phyloP scores from a whole-genome alignment of 257 asterid species.

The Solanum sitiens region DNA sequence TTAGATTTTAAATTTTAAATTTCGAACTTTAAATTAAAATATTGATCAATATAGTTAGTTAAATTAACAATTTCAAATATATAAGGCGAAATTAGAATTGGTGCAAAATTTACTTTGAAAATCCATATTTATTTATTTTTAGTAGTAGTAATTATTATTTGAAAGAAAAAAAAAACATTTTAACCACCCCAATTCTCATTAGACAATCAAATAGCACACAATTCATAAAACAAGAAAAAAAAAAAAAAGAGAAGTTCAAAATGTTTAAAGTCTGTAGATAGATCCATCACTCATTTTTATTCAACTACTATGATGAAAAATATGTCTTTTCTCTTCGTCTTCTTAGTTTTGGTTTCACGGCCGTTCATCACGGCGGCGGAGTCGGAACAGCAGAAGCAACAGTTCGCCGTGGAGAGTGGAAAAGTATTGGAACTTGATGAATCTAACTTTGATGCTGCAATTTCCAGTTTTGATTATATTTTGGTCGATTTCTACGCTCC shows the following conservation, averaged over 20 bases:
- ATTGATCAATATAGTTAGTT: background rate
- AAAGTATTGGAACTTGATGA: conserved; percentile 70
- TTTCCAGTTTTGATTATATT: conserved; percentile 62
- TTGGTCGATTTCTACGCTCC: conserved; percentile 93
- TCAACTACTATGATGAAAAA: background rate
- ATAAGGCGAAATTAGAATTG: background rate
- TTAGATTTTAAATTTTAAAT: background rate
- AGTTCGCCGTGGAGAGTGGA: conserved; percentile 52
- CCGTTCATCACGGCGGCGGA: background rate
- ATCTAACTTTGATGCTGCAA: conserved; percentile 76
- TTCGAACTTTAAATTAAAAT: background rate
- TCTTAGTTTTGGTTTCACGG: background rate
- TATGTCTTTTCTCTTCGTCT: background rate
- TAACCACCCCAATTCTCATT: background rate
- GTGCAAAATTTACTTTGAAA: background rate
- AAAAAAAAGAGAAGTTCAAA: background rate
- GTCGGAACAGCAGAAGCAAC: background rate
- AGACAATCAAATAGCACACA: background rate
- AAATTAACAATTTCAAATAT: background rate
- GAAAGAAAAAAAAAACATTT: background rate
- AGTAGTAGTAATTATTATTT: background rate
- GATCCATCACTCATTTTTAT: background rate
- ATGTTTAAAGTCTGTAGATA: background rate
- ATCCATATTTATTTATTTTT: background rate
- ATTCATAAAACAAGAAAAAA: background rate